Evolutionary conservation across 129 eudicot species (phyloP).

Genomic region (Escallonia rubra): DNA sequence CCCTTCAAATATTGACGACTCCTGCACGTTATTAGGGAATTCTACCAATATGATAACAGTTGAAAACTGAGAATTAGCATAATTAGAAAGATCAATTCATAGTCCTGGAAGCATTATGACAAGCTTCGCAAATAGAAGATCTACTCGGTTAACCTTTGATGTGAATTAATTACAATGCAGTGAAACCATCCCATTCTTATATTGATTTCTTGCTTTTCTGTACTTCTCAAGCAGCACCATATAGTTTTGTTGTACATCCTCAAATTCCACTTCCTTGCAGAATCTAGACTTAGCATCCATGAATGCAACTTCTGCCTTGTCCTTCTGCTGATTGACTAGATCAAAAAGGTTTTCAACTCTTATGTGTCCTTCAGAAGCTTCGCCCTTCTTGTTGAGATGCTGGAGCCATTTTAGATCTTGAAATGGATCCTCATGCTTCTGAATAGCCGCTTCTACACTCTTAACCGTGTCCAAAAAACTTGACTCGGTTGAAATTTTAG

Average conservation of each 20-base stretch:
- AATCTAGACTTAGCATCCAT: constrained; percentile 47
- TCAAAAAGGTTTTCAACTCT: constrained; percentile 16
- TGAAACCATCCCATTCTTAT: constrained; percentile 60
- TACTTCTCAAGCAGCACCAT: constrained; percentile 52
- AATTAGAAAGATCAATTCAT: no score
- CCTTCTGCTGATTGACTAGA: constrained; percentile 27
- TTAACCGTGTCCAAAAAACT: constrained; percentile 31
- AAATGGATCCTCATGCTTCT: constrained; percentile 45
- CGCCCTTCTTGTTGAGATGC: constrained; percentile 27
- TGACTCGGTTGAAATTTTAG: constrained; percentile 16
- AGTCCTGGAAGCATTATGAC: no score
- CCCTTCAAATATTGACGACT: no score
- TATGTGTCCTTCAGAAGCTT: constrained; percentile 3
- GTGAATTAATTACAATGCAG: constrained; percentile 21
- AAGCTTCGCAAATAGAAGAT: no score
- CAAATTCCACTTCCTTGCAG: constrained; percentile 47
- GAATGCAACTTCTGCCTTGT: constrained; percentile 47
- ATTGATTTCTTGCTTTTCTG: constrained; percentile 46
- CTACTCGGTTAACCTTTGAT: no score
- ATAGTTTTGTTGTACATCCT: constrained; percentile 35
- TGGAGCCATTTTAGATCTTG: constrained; percentile 49
- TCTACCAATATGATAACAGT: no score
- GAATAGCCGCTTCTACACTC: constrained; percentile 31
- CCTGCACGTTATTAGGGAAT: no score
- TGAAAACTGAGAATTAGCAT: no score